Evolutionary conservation across 2,329 filamentous ascomycete species (phyloP), one percentile per base, ranked within the genome.

Genomic region (Didymosphaeria variabile): DNA sequence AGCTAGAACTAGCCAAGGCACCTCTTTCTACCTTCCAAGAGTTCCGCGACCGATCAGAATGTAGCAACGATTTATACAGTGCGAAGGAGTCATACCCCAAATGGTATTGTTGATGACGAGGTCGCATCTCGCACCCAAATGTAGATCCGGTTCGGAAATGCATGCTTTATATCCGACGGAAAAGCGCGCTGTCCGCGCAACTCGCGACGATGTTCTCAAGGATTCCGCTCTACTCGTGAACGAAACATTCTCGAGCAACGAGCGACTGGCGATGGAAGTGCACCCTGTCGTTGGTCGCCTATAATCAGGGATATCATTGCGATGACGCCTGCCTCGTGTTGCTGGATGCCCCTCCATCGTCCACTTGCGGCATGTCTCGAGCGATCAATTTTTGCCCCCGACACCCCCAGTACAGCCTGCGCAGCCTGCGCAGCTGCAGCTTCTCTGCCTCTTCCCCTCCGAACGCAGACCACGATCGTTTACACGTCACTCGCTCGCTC

Each of bases 361-460:
- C 60, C 49, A 31, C 53, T 46, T 55, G 10, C 53, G 29, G 26
- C 32, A 61, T 52, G 44, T 34, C 60, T 49, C 46, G n/a, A 46
- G 13, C 56, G 51, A 56, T 26, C 31, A 47, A 55, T 53, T 42
- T 47, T 57, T 26, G 29, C 46, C 53, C 23, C 53, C 32, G n/a
- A 34, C 49, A 13, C 21, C 42, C 34, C 42, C 34, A 7, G 31
- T 19, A 15, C 40, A 23, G 31, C 36, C 19, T 47, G 31, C 10
- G 36, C 40, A 23, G 31, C 36, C 19, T 47, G 31, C 10, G 36
- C 8, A 46, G 47, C 6, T 29, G 26, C 13, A 32, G n/a, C 29
- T 17, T 38, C 40, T 44, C 58, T 40, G 50, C 52, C 5, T 29
- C 23, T 21, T 21, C 29, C 58, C 49, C 15, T 34, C 31, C 29